Base-by-base conservation (phyloP, 1,284 basidiomycete genomes). In the Xanthoconium separans region DNA sequence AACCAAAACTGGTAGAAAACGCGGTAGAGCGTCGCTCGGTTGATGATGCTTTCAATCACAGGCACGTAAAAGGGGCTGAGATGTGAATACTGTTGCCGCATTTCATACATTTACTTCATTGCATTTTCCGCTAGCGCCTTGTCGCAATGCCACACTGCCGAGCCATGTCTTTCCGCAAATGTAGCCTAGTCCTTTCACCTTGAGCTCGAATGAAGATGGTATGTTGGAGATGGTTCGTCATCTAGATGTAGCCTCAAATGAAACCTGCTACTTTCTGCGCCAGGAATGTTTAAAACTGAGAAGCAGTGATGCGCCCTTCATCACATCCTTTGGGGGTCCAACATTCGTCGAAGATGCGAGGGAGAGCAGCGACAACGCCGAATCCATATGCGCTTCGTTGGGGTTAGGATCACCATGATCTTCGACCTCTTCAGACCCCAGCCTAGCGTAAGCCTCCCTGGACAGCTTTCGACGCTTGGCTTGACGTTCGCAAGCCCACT, bases 401-500 rank as follows among this genome's bases (percentile, higher is more conserved):
- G 51, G 16, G 39, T 49, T 37, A 31, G 51, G 16, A 47, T 49
- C 53, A 22, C 13, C 40, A 6, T 54, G 40, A 15, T 54, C 57
- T 41, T 55, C 47, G 34, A 27, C 37, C 6, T 63, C 60, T 31
- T 58, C 58, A 16, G 62, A 66, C 15, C 34, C 59, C 20, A 53
- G 60, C 50, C 51, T 55, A 34, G 33, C 44, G 33, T 57, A 50
- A 15, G 48, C 50, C 50, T 65, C 59, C 42, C 41, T 59, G 47
- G 50, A 56, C 42, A 63, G 45, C 58, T 58, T 71, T 52, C 64
- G 68, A 20, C 73, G 75, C 50, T 74, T 75, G 15, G 70, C 59
- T n/a, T 66, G 65, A 42, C 68, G 70, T 24, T 75, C 69, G 56
- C 78, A 78, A 12, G 78, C 77, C 78, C 77, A 79, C 55, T 79